phyloP scores from a whole-genome alignment of 495 filamentous ascomycete genomes.

The Aspergillus kassunensis region DNA sequence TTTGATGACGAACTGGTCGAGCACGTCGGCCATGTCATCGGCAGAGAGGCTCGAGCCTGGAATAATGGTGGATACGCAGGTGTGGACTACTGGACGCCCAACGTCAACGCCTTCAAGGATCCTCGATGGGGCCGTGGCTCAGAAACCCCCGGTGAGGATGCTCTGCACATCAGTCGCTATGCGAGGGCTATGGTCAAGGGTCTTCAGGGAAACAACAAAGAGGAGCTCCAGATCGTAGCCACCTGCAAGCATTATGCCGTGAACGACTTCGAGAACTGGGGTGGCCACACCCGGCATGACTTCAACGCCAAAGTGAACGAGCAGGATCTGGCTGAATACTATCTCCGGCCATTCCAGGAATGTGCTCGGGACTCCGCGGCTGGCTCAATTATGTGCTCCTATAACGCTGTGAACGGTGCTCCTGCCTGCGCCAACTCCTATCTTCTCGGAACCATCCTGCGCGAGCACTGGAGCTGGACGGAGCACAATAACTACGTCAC shows the following conservation, averaged over 20 bases:
- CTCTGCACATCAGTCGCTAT: slow-evolving; percentile 48
- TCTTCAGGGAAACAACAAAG: slow-evolving; percentile 42
- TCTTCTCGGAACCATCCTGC: slow-evolving; percentile 47
- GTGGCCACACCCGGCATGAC: slow-evolving; percentile 25
- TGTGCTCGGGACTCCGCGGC: slow-evolving; percentile 50
- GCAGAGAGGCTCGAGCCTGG: slow-evolving; percentile 57
- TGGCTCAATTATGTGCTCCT: slow-evolving; percentile 52
- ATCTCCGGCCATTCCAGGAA: slow-evolving; percentile 45
- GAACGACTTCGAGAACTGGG: slow-evolving; percentile 55
- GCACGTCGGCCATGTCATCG: slow-evolving; percentile 47
- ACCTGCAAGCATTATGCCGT: slow-evolving; percentile 60
- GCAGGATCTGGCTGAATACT: slow-evolving; percentile 52
- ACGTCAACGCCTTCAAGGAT: slow-evolving; percentile 59
- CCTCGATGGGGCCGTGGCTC: slow-evolving; percentile 53
- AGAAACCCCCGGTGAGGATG: slow-evolving; percentile 58
- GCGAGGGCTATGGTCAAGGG: slow-evolving; percentile 49
- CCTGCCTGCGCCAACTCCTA: slow-evolving; percentile 50
- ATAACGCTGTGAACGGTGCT: slow-evolving; percentile 52
- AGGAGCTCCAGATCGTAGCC: slow-evolving; percentile 39
- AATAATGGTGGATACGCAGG: slow-evolving; percentile 49
- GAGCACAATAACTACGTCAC: slow-evolving; percentile 47
- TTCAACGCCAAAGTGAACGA: not conserved
- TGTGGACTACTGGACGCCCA: slow-evolving; percentile 58
- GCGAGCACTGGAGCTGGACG: slow-evolving; percentile 47
- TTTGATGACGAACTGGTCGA: slow-evolving; percentile 52